These are phyloP conservation scores for Aethionema arabicum DNA, from an alignment of 345 rosid genomes.

Conservation along the genomic window DNA sequence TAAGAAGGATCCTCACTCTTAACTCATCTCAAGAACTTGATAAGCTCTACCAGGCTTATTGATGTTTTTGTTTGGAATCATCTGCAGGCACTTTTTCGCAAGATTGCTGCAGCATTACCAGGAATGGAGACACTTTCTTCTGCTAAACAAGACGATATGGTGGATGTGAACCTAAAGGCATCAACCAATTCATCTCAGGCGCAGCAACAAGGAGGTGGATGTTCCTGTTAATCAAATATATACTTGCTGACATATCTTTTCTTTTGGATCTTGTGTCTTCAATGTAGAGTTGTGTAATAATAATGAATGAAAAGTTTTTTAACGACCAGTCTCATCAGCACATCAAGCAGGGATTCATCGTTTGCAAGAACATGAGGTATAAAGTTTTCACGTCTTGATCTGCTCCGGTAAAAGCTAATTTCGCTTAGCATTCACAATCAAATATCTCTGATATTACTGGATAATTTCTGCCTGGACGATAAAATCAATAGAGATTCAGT, in stretches of 20 bases:
- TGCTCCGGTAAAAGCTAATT: constrained; percentile 12
- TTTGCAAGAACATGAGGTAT: too few species aligned
- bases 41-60: not conserved
- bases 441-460: not conserved
- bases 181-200: constrained; percentile 66
- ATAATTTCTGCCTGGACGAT: not conserved
- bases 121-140: constrained; percentile 95
- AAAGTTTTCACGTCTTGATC: constrained; percentile 5
- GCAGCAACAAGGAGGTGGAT: constrained; percentile 83
- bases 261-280: constrained; percentile 14
- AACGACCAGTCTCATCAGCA: too few species aligned
- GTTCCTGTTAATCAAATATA: constrained; percentile 56
- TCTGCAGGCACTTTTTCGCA: constrained; percentile 84
- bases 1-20: constrained; percentile 25
- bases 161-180: constrained; percentile 85
- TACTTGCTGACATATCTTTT: constrained; percentile 18
- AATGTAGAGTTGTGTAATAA: constrained; percentile 27
- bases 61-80: constrained; percentile 9
- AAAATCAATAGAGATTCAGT: not conserved
- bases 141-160: constrained; percentile 91
- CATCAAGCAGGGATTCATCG: too few species aligned
- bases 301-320: constrained; percentile 12
- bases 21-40: not conserved
- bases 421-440: not conserved
- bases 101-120: constrained; percentile 92